Evolutionary conservation across 805 yeast species (phyloP).

Genomic region (Ogataea degrootiae): DNA sequence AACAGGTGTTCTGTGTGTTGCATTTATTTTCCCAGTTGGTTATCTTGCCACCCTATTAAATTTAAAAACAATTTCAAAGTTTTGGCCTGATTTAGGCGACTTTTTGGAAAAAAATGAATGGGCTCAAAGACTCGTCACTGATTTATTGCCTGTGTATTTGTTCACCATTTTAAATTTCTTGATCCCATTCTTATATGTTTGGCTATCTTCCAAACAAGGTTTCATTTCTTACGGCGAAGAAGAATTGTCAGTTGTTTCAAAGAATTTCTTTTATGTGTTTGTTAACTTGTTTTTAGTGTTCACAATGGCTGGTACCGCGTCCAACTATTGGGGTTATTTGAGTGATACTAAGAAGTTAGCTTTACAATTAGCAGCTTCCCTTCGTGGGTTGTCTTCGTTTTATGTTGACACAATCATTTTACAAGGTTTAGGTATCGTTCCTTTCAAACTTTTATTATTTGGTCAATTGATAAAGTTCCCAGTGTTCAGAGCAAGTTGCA

Average conservation of each 20-base stretch:
- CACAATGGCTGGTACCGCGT: slow-evolving; percentile 90
- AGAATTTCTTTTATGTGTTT: slow-evolving; percentile 91
- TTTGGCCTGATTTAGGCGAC: slow-evolving; percentile 79
- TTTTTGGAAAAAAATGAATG: slow-evolving; percentile 58
- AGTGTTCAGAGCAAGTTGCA: slow-evolving; percentile 55
- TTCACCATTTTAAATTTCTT: slow-evolving; percentile 79
- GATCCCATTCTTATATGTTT: slow-evolving; percentile 82
- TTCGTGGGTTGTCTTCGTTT: slow-evolving; percentile 74
- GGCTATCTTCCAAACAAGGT: slow-evolving; percentile 81
- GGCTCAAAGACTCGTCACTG: slow-evolving; percentile 79
- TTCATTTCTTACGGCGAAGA: slow-evolving; percentile 89
- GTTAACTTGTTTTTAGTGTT: slow-evolving; percentile 91
- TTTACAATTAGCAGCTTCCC: slow-evolving; percentile 74
- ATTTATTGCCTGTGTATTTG: slow-evolving; percentile 84
- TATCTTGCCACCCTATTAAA: slow-evolving; percentile 81
- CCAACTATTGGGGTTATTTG: slow-evolving; percentile 70
- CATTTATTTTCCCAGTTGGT: slow-evolving; percentile 77
- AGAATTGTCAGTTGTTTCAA: slow-evolving; percentile 82
- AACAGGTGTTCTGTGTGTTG: slow-evolving; percentile 64
- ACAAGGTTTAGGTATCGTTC: slow-evolving; percentile 86
- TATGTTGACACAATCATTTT: slow-evolving; percentile 82
- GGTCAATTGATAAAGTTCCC: slow-evolving; percentile 79
- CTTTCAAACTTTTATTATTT: slow-evolving; percentile 75
- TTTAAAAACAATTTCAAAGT: slow-evolving; percentile 66
- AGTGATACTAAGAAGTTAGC: slow-evolving; percentile 91